A percentile compares a stretch with the other conserved stretches of the same genome.
phyloP scores from a whole-genome alignment of 225 moss, liverwort and hornwort genomes.

The Marchantia paleacea region DNA sequence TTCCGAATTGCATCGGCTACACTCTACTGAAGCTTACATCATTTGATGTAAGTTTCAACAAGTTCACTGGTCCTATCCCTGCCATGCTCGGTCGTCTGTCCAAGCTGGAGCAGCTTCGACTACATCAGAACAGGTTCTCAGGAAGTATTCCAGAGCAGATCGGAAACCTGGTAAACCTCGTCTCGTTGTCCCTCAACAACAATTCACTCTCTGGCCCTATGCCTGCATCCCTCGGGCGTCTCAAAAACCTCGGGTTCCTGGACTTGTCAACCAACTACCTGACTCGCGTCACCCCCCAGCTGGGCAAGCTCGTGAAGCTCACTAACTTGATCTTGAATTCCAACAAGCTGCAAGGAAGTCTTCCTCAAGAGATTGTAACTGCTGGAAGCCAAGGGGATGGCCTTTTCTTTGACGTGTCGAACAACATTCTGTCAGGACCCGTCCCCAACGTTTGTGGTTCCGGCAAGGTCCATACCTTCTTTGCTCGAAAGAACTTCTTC shows the following conservation, averaged over 20 bases:
- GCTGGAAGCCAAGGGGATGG: not conserved
- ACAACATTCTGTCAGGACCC: not conserved
- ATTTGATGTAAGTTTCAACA: not conserved
- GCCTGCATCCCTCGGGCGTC: not conserved
- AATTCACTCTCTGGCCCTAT: slow-evolving; percentile 5
- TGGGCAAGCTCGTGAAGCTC: not conserved
- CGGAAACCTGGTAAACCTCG: not conserved
- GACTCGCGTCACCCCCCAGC: not conserved
- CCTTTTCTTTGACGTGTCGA: not conserved
- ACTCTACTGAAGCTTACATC: not conserved
- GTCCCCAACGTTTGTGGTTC: not conserved
- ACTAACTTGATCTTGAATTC: slow-evolving; percentile 1
- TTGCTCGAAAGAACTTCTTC: slow-evolving; percentile 1
- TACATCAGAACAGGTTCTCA: not conserved
- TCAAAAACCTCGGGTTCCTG: not conserved
- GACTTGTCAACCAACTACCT: not conserved
- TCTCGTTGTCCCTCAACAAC: not conserved
- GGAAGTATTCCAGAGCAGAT: not conserved
- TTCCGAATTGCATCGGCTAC: slow-evolving; percentile 8
- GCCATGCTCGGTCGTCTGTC: not conserved
- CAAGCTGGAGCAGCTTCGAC: not conserved
- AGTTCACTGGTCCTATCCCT: not conserved
- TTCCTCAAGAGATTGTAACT: not conserved
- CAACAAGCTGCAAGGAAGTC: not conserved
- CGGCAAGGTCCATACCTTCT: not conserved